Evolutionary conservation across 1,139 yeast genomes (phyloP).

Genomic region (Lodderomyces margitis): DNA sequence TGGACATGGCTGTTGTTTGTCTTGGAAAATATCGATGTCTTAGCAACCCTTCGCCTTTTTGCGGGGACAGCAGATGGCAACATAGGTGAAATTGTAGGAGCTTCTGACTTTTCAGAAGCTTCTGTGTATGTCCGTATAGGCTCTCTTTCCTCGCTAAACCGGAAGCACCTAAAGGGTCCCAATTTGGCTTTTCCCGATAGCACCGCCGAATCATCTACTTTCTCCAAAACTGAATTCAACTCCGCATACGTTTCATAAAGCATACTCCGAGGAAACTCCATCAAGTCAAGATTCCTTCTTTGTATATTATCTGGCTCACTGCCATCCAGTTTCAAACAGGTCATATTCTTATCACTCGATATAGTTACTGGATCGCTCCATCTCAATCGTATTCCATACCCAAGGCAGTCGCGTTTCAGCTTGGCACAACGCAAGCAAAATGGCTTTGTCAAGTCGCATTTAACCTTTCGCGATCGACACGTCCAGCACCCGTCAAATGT

Average conservation of each 20-base stretch:
- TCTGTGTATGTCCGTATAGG: not conserved
- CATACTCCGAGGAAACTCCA: slow-evolving; percentile 33
- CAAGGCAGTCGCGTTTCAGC: slow-evolving; percentile 40
- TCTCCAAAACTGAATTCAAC: slow-evolving; percentile 26
- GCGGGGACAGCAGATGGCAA: too few species aligned
- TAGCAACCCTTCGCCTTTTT: not conserved
- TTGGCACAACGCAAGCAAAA: slow-evolving; percentile 41
- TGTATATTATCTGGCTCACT: slow-evolving; percentile 28
- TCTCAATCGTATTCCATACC: slow-evolving; percentile 40
- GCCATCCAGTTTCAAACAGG: slow-evolving; percentile 10
- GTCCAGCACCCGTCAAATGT: slow-evolving; percentile 56
- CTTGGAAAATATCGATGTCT: slow-evolving; percentile 18
- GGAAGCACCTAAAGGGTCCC: slow-evolving; percentile 34
- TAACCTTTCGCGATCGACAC: slow-evolving; percentile 49
- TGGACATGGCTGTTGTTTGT: slow-evolving; percentile 36
- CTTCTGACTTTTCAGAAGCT: too few species aligned
- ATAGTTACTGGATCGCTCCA: slow-evolving; percentile 40
- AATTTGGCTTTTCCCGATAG: slow-evolving; percentile 12
- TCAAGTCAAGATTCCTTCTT: slow-evolving; percentile 38
- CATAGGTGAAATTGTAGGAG: too few species aligned
- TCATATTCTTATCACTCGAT: slow-evolving; percentile 14
- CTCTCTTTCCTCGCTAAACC: not conserved
- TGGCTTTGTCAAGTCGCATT: slow-evolving; percentile 48
- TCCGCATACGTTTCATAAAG: slow-evolving; percentile 32
- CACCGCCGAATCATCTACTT: slow-evolving; percentile 22